phyloP scores from a whole-genome alignment of 2,329 filamentous ascomycete species.

The Thielaviopsis musarum region DNA sequence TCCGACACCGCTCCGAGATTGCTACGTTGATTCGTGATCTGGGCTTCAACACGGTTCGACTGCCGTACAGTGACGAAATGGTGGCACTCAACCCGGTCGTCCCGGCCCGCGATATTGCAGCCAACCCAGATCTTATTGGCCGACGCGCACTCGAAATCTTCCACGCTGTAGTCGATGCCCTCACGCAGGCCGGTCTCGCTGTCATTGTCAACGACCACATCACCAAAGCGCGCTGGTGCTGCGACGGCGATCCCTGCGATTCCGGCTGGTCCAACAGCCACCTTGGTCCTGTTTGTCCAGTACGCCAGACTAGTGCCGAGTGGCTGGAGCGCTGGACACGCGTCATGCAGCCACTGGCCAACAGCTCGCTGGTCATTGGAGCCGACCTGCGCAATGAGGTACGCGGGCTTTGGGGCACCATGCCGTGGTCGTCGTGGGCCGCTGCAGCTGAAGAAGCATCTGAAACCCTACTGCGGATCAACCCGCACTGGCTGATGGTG shows the following conservation, averaged over 20 bases:
- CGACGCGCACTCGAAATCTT: constrained; percentile 42
- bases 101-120: constrained; percentile 28
- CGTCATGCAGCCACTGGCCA: constrained; percentile 40
- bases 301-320: constrained; percentile 45
- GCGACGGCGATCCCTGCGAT: constrained; percentile 50
- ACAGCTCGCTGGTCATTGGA: constrained; percentile 46
- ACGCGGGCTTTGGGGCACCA: constrained; percentile 50
- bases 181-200: constrained; percentile 45
- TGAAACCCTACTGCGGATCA: constrained; percentile 41
- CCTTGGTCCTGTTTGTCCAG: constrained; percentile 39
- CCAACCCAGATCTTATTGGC: constrained; percentile 43
- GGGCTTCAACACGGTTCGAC: constrained; percentile 53
- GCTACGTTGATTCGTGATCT: constrained; percentile 40
- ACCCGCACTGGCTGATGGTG: constrained; percentile 47
- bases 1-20: constrained; percentile 43
- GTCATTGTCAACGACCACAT: constrained; percentile 58
- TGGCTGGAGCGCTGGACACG: constrained; percentile 52
- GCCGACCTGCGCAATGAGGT: constrained; percentile 54
- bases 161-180: constrained; percentile 37
- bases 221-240: constrained; percentile 52
- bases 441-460: constrained; percentile 45
- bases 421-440: constrained; percentile 49
- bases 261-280: constrained; percentile 50
- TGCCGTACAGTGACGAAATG: constrained; percentile 54
- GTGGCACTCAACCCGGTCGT: constrained; percentile 40